Base-by-base conservation (phyloP, 148 eudicot species). In the Drosera capensis region DNA sequence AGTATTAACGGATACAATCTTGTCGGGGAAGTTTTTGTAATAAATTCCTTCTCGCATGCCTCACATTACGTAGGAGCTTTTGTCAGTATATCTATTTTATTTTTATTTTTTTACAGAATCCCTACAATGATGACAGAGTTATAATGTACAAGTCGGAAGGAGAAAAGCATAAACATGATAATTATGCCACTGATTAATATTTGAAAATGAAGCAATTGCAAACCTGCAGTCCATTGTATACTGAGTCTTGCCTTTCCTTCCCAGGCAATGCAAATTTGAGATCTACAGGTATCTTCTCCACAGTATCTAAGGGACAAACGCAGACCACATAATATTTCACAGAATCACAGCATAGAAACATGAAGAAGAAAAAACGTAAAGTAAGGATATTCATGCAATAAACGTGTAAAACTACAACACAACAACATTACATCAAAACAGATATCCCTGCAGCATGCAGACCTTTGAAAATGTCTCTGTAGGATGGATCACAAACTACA, bases 401-500 rank as follows among this genome's bases (percentile, higher is more conserved):
- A 18, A 41, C 25, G 37, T 19, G 25, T 19, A 11, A 40, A 16
- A 26, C 20, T 30, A 17, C 8, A 46, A 34, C 7, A 31, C 63
- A 23, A 40, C 7, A 25, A 19, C 17, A 24, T 17, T 25, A 38
- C 23, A 14, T 25, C 21, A 39, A 8, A 1, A 38, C 28, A 51
- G 18, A 18, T 37, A 19, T 30, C 5, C n/a, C n/a, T n/a, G n/a
- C n/a, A n/a, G 16, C 22, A 53, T 30, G 22, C 48, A 20, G 38
- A 92, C 99, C 99, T 92, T 81, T 86, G 74, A 92, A 92, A 55
- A 92, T 72, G 71, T 81, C 94, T 64, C 54, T 58, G 62, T 85
- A 92, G 28, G 95, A 85, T 52, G 99, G 94, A 72, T 92, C 99
- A 66, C 99, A 92, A 58, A 90, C 99, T 28, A 90, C 99, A 49